Conservation (phyloP, 805 yeast species). For the Maudiozyma pseudohumilis region DNA sequence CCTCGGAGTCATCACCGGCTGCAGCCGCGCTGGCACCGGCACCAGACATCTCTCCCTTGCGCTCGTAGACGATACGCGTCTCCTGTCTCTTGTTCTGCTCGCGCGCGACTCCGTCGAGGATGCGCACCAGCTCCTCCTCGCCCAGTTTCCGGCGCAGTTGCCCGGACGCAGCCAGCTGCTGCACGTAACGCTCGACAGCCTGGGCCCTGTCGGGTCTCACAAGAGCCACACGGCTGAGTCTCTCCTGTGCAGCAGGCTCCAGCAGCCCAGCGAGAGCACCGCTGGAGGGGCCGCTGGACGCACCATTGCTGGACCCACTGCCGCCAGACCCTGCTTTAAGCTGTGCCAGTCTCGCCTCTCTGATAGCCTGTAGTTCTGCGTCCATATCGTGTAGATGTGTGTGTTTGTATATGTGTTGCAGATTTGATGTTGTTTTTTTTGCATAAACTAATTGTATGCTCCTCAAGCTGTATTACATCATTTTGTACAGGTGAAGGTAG, state of each 20-base stretch:
- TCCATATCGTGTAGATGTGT: slow-evolving; percentile 44
- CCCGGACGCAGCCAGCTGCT: slow-evolving; percentile 66
- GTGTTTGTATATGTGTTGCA: background rate
- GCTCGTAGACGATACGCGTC: slow-evolving; percentile 55
- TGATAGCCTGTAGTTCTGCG: slow-evolving; percentile 81
- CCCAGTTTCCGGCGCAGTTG: slow-evolving; percentile 58
- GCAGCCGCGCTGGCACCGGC: slow-evolving; percentile 28
- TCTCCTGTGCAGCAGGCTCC: slow-evolving; percentile 76
- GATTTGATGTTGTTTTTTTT: too few relatives aligned
- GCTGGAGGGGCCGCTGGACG: slow-evolving; percentile 12
- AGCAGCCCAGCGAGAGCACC: slow-evolving; percentile 41
- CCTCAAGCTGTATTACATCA: too few relatives aligned
- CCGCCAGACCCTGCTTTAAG: slow-evolving; percentile 40
- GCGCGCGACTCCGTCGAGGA: slow-evolving; percentile 72
- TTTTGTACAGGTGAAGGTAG: too few relatives aligned
- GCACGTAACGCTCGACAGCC: slow-evolving; percentile 73
- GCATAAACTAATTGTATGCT: too few relatives aligned
- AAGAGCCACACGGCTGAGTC: slow-evolving; percentile 74
- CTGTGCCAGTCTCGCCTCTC: slow-evolving; percentile 87
- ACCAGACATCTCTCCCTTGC: slow-evolving; percentile 36
- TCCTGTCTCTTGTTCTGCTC: slow-evolving; percentile 55
- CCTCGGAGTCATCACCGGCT: slow-evolving; percentile 34
- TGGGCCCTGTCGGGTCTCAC: slow-evolving; percentile 88
- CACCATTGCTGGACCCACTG: slow-evolving; percentile 30
- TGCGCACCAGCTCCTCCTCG: slow-evolving; percentile 74